phyloP scores from a whole-genome alignment of 164 flowering plant species.

The Vitis amurensis region DNA sequence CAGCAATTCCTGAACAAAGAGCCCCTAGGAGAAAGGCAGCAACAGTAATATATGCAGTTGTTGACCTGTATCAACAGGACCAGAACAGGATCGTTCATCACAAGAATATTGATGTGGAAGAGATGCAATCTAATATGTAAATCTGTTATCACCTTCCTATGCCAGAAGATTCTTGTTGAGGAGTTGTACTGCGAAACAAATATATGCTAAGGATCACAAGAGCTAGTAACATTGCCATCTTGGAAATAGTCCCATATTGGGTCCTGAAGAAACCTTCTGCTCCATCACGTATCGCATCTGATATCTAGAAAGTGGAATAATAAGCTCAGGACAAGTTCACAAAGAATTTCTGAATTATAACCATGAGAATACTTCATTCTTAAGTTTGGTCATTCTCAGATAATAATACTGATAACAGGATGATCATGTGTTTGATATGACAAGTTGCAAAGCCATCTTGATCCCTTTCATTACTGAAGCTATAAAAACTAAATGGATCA shows the following conservation, averaged over 20 bases:
- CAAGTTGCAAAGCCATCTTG: neutral
- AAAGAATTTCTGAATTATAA: neutral
- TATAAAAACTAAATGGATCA: neutral
- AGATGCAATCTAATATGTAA: no score
- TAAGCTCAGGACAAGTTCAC: slow-evolving; percentile 20
- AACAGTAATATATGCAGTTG: slow-evolving; percentile 89
- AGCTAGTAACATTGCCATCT: slow-evolving; percentile 86
- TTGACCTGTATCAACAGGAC: slow-evolving; percentile 53
- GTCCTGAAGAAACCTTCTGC: slow-evolving; percentile 99
- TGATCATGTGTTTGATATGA: neutral
- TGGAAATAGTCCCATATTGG: slow-evolving; percentile 94
- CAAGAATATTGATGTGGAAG: neutral
- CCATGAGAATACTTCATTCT: neutral
- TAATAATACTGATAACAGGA: neutral
- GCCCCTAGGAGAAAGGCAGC: slow-evolving; percentile 96
- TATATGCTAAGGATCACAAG: slow-evolving; percentile 76
- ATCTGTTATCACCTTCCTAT: slow-evolving; percentile 66
- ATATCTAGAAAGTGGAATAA: slow-evolving; percentile 57
- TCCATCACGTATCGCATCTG: slow-evolving; percentile 99
- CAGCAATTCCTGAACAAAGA: slow-evolving; percentile 94
- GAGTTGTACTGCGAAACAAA: slow-evolving; percentile 78
- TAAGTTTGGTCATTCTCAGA: neutral
- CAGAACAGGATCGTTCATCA: neutral
- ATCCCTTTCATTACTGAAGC: neutral
- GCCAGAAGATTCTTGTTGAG: slow-evolving; percentile 89